These are phyloP conservation scores for Agrocybe praecox DNA, from an alignment of 768 basidiomycete genomes.

Conservation along the genomic window DNA sequence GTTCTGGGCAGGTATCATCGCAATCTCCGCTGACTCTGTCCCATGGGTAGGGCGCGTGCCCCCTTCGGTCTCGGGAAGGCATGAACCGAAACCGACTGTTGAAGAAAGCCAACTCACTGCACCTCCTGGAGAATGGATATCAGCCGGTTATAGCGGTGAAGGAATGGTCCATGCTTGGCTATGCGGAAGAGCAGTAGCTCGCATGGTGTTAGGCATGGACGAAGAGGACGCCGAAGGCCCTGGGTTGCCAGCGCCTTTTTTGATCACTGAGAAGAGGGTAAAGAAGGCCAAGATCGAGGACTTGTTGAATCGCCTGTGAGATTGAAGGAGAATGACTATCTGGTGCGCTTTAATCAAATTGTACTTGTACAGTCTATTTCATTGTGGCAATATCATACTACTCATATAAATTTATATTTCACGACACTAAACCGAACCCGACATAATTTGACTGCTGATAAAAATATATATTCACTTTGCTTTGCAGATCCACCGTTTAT, in stretches of 20 bases:
- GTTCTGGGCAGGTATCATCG: conserved; percentile 67
- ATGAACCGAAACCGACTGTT: conserved; percentile 8
- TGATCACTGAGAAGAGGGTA: conserved; percentile 52
- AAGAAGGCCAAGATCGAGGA: conserved; percentile 42
- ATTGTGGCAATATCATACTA: too few species aligned
- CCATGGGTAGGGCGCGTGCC: conserved; percentile 78
- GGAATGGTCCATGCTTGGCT: conserved; percentile 37
- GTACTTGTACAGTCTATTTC: too few species aligned
- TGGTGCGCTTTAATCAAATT: too few species aligned
- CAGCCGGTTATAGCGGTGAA: conserved; percentile 72
- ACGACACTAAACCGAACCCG: too few species aligned
- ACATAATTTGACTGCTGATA: too few species aligned
- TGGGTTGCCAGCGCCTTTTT: conserved; percentile 46
- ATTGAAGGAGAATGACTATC: not conserved
- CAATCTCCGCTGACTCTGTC: conserved; percentile 57
- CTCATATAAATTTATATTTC: too few species aligned
- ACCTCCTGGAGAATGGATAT: conserved; percentile 67
- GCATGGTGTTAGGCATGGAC: conserved; percentile 45
- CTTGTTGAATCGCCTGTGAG: conserved; percentile 17
- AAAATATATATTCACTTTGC: too few species aligned
- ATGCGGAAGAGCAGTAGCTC: conserved; percentile 15
- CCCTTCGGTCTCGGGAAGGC: conserved; percentile 44
- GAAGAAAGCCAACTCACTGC: conserved; percentile 17
- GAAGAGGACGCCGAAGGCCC: conserved; percentile 30
- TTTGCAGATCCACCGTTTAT: too few species aligned